Conservation (phyloP, 1,284 basidiomycete species). For the Trametes polyzona region DNA sequence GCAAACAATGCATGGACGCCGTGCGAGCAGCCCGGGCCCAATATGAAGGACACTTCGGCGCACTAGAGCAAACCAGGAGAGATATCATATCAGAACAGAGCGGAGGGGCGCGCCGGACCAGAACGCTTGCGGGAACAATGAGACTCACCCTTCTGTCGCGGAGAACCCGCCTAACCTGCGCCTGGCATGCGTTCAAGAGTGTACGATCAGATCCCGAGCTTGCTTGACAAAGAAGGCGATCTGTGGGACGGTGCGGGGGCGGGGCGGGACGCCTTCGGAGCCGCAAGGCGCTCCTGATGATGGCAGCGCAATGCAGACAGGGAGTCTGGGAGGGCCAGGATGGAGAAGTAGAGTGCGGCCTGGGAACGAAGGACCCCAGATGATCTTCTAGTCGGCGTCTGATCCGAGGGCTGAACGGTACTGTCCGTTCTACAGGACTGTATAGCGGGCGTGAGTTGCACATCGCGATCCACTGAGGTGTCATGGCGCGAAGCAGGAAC, state of each 20-base stretch:
- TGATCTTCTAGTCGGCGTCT: neutral
- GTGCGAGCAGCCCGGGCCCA: conserved; percentile 10
- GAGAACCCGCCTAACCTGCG: neutral
- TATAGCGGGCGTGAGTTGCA: neutral
- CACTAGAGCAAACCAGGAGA: neutral
- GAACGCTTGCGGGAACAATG: neutral
- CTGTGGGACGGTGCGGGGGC: conserved; percentile 14
- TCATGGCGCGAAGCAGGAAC: neutral
- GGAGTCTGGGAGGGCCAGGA: neutral
- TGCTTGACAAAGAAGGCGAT: conserved; percentile 2
- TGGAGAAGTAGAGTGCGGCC: neutral
- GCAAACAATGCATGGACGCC: neutral
- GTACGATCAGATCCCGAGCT: conserved; percentile 1
- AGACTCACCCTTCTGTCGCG: neutral
- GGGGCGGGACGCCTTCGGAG: conserved; percentile 24
- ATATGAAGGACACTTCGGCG: conserved; percentile 18
- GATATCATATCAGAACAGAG: conserved; percentile 14
- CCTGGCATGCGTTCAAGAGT: neutral
- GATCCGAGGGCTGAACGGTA: conserved; percentile 5
- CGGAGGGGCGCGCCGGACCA: neutral
- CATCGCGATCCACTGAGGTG: neutral
- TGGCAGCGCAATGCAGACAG: conserved; percentile 1
- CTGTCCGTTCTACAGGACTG: no score
- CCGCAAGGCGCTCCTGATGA: conserved; percentile 18
- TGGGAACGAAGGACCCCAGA: no score